Evolutionary conservation across 2,329 filamentous ascomycete genomes (phyloP).

Genomic region (Arthroderma uncinatum): DNA sequence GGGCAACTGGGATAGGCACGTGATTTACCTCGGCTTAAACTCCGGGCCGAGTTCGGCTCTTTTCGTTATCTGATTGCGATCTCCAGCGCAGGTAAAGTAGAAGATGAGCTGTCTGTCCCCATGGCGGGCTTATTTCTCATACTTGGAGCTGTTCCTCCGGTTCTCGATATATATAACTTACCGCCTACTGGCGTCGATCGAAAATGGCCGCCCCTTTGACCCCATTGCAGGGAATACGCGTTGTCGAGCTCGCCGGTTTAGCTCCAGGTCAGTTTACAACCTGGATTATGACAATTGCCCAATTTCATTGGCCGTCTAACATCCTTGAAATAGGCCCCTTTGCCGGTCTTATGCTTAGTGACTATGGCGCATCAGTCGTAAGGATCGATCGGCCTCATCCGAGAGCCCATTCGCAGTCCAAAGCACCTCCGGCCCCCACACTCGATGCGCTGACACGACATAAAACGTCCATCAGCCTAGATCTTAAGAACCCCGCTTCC

Average conservation of each 20-base stretch:
- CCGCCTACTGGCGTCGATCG: background rate
- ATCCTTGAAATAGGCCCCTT: constrained; percentile 61
- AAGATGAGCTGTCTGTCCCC: background rate
- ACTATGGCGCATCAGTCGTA: constrained; percentile 78
- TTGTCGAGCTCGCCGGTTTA: constrained; percentile 21
- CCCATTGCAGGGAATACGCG: constrained; percentile 20
- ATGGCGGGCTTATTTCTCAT: no score
- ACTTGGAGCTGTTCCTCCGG: no score
- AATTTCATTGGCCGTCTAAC: background rate
- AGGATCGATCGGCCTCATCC: constrained; percentile 60
- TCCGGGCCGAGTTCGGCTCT: background rate
- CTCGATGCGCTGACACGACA: constrained; percentile 65
- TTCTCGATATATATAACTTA: background rate
- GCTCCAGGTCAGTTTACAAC: constrained; percentile 18
- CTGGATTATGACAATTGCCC: background rate
- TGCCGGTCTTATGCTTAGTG: constrained; percentile 75
- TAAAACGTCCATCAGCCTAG: constrained; percentile 68
- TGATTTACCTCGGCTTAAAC: background rate
- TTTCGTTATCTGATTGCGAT: background rate
- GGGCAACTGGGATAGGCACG: background rate
- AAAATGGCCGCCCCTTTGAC: constrained; percentile 8
- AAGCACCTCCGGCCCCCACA: constrained; percentile 39
- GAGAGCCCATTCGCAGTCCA: constrained; percentile 27
- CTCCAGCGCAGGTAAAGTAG: background rate
- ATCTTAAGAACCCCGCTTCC: constrained; percentile 60